phyloP scores from a whole-genome alignment of 768 basidiomycete species.

The Tylopilus sp. region DNA sequence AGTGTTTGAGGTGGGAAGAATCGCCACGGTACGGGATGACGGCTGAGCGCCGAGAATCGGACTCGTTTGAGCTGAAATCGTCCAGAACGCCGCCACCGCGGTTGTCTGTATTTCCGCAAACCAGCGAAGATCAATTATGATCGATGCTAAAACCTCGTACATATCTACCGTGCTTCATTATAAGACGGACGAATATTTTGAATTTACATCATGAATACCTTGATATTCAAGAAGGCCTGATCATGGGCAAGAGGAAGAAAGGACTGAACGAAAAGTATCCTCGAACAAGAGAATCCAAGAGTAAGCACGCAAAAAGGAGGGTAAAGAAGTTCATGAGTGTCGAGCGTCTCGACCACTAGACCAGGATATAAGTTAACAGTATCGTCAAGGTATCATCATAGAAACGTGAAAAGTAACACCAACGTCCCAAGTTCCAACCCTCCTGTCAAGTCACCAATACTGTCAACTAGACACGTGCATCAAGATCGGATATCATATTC shows the following conservation, averaged over 20 bases:
- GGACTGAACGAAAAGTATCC: neutral
- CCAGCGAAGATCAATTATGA: too few relatives aligned
- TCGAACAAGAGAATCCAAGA: neutral
- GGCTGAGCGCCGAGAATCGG: neutral
- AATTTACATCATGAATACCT: neutral
- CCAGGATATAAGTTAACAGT: constrained; percentile 2
- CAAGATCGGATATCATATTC: neutral
- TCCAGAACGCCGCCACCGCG: neutral
- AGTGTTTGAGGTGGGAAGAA: too few relatives aligned
- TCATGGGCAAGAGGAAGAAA: neutral
- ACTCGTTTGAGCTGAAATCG: neutral
- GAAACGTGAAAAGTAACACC: too few relatives aligned
- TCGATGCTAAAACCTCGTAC: neutral
- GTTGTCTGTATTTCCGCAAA: too few relatives aligned
- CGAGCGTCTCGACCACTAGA: neutral
- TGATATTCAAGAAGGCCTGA: neutral
- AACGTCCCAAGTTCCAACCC: neutral
- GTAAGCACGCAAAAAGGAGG: neutral
- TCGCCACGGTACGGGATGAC: too few relatives aligned
- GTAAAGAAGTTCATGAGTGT: neutral
- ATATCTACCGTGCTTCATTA: neutral
- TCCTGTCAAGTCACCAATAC: neutral
- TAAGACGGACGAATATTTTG: neutral
- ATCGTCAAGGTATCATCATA: constrained; percentile 2
- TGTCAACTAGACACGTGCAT: neutral